Conservation (phyloP, 805 yeast species). For the Suhomyces sp. region DNA sequence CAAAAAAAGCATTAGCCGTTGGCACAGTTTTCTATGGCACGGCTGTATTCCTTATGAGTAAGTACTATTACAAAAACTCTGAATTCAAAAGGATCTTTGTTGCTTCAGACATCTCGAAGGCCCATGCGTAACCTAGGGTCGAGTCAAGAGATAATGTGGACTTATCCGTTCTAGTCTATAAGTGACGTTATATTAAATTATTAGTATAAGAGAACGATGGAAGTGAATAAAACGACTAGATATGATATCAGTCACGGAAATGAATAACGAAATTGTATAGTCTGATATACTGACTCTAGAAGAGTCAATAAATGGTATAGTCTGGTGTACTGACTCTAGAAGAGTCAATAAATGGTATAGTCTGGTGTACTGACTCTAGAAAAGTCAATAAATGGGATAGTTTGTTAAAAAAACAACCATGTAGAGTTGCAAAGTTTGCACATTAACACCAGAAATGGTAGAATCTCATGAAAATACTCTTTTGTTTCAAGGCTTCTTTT, state of each 20-base stretch:
- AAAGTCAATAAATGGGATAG: too few species aligned
- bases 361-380: too few species aligned
- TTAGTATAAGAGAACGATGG: neutral
- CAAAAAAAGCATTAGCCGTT: slow-evolving; percentile 24
- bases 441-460: slow-evolving; percentile 33
- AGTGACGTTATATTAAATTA: neutral
- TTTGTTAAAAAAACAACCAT: too few species aligned
- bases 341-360: neutral
- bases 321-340: too few species aligned
- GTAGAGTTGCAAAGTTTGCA: too few species aligned
- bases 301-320: too few species aligned
- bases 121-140: slow-evolving; percentile 14
- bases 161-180: neutral
- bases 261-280: neutral
- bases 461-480: slow-evolving; percentile 28
- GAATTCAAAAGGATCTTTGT: slow-evolving; percentile 25
- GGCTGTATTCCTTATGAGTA: slow-evolving; percentile 33
- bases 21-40: slow-evolving; percentile 34
- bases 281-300: neutral
- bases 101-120: slow-evolving; percentile 19
- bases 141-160: neutral
- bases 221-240: neutral
- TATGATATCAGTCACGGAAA: neutral
- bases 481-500: slow-evolving; percentile 22
- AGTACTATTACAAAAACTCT: slow-evolving; percentile 29